phyloP scores from a whole-genome alignment of 2,329 filamentous ascomycete genomes.

The Ilyonectria sp. region DNA sequence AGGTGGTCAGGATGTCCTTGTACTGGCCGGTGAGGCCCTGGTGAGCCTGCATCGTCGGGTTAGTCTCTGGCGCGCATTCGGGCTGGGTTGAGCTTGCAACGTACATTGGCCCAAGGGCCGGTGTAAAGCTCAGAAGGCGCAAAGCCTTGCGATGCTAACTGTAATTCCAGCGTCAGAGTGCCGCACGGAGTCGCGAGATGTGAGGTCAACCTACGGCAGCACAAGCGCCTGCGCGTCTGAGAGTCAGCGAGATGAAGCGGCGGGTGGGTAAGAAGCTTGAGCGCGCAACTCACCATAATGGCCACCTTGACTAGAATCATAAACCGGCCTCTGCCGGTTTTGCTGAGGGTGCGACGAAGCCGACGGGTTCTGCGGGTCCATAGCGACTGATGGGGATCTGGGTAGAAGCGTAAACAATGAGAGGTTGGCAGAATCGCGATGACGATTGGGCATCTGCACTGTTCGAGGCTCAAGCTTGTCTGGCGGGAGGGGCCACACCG shows the following conservation, averaged over 20 bases:
- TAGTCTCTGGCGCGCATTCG: slow-evolving; percentile 6
- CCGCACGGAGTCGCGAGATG: slow-evolving; percentile 7
- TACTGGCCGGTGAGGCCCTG: slow-evolving; percentile 94
- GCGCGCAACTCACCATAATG: slow-evolving; percentile 77
- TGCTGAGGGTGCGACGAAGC: slow-evolving; percentile 70
- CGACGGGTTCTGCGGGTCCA: slow-evolving; percentile 62
- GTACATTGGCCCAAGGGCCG: slow-evolving; percentile 94
- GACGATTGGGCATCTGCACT: slow-evolving; percentile 45
- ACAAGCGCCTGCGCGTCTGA: slow-evolving; percentile 60
- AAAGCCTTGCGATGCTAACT: slow-evolving; percentile 90
- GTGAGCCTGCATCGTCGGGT: slow-evolving; percentile 76
- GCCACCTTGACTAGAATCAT: slow-evolving; percentile 81
- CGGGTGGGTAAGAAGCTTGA: slow-evolving; percentile 7
- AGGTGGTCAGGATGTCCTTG: slow-evolving; percentile 97
- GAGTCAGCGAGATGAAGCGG: slow-evolving; percentile 32
- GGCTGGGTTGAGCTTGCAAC: slow-evolving; percentile 47
- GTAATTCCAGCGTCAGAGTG: slow-evolving; percentile 38
- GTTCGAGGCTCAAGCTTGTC: slow-evolving; percentile 23
- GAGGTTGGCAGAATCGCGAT: slow-evolving; percentile 38
- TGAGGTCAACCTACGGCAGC: slow-evolving; percentile 56
- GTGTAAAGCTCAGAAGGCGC: slow-evolving; percentile 95
- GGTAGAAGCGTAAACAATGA: slow-evolving; percentile 29
- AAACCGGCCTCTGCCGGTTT: slow-evolving; percentile 74
- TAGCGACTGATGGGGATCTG: slow-evolving; percentile 40
- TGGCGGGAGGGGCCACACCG: slow-evolving; percentile 20